Percentiles rank a stretch among this genome's conserved stretches.
Evolutionary conservation across 768 basidiomycete genomes (phyloP).

Genomic region (Pulveroboletus sp.): DNA sequence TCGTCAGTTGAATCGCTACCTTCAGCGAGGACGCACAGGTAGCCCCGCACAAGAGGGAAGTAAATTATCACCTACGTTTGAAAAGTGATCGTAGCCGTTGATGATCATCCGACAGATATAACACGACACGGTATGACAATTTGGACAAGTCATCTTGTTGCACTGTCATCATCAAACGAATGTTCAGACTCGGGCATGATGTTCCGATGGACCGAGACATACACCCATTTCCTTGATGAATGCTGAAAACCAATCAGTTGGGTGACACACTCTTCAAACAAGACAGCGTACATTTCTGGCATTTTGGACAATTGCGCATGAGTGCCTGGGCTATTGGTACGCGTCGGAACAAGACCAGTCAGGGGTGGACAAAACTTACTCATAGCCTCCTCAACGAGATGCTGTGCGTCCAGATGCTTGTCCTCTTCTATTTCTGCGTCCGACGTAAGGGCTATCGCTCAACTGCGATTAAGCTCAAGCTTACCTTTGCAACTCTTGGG

Average conservation of each 20-base stretch:
- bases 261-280: background rate
- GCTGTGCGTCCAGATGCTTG: conserved; percentile 66
- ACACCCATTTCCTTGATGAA: conserved; percentile 81
- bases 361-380: conserved; percentile 42
- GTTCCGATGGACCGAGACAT: conserved; percentile 24
- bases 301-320: conserved; percentile 86
- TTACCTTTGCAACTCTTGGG: conserved; percentile 77
- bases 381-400: conserved; percentile 91
- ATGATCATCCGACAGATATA: conserved; percentile 79
- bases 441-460: background rate
- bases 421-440: conserved; percentile 69
- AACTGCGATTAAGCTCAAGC: background rate
- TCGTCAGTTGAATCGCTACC: conserved; percentile 6
- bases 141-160: conserved; percentile 86
- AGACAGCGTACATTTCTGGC: conserved; percentile 58
- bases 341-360: conserved; percentile 1
- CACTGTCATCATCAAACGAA: conserved; percentile 46
- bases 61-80: conserved; percentile 37
- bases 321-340: conserved; percentile 59
- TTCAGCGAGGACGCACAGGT: background rate
- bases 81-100: conserved; percentile 73
- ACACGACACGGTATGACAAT: conserved; percentile 73
- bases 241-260: conserved; percentile 37
- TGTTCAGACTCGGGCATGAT: background rate
- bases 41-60: background rate